A percentile compares a stretch with the other conserved stretches of the same genome.
phyloP scores from a whole-genome alignment of 179 eudicot genomes.

The Silene vulgaris region DNA sequence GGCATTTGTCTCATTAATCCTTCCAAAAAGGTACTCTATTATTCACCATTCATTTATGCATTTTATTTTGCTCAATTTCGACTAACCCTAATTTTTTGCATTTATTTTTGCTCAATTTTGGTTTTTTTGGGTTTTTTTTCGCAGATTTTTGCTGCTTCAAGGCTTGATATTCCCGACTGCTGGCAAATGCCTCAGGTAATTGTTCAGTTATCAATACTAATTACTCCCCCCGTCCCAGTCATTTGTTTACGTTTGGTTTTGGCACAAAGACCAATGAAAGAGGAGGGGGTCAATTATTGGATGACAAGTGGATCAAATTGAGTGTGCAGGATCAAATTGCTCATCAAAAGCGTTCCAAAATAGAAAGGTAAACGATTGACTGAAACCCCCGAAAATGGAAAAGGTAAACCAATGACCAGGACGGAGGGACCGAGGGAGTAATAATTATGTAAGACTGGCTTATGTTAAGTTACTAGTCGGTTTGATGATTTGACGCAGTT shows the following conservation, averaged over 20 bases:
- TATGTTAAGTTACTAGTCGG: no score
- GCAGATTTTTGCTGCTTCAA: slow-evolving; percentile 83
- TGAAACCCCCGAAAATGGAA: no score
- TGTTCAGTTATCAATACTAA: neutral
- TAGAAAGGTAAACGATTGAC: no score
- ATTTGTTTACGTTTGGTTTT: no score
- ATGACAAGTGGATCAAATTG: no score
- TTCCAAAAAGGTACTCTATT: slow-evolving; percentile 29
- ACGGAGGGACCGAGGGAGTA: no score
- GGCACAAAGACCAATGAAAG: no score
- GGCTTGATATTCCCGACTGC: slow-evolving; percentile 74
- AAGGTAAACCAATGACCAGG: no score
- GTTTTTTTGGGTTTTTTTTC: neutral
- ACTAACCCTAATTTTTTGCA: neutral
- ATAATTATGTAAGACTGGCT: neutral
- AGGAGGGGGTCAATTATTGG: no score
- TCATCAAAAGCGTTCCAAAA: no score
- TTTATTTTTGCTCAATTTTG: neutral
- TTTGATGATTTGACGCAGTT: neutral
- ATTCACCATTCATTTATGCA: neutral
- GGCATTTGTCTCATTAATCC: slow-evolving; percentile 77
- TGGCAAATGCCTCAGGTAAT: slow-evolving; percentile 98
- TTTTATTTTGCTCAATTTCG: neutral
- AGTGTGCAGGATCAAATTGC: no score
- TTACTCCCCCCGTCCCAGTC: no score